Conservation (phyloP, 805 yeast species). For the Candida takata region DNA sequence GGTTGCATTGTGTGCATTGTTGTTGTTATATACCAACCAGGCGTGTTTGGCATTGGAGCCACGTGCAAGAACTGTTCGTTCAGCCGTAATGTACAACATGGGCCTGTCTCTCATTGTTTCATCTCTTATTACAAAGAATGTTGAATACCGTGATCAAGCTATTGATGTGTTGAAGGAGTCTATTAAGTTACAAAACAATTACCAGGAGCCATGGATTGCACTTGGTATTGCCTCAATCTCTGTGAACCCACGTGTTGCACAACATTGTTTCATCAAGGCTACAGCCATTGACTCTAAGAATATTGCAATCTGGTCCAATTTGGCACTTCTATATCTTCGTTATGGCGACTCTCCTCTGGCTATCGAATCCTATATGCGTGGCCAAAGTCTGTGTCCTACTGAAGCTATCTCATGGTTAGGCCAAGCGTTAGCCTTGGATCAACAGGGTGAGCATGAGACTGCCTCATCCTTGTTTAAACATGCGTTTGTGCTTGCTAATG, state of each 20-base stretch:
- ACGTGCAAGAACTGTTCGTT: conserved; percentile 41
- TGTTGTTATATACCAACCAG: conserved; percentile 41
- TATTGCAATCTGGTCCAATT: conserved; percentile 67
- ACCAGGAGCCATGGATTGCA: conserved; percentile 72
- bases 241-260: conserved; percentile 65
- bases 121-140: conserved; percentile 25
- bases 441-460: conserved; percentile 39
- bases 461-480: conserved; percentile 65
- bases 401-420: conserved; percentile 78
- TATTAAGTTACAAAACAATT: conserved; percentile 62
- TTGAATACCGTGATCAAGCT: conserved; percentile 40
- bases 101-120: conserved; percentile 59
- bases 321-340: conserved; percentile 70
- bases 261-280: conserved; percentile 89
- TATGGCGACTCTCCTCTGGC: conserved; percentile 69
- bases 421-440: conserved; percentile 58
- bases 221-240: conserved; percentile 71
- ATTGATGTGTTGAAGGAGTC: conserved; percentile 57
- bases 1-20: conserved; percentile 30
- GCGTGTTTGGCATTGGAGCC: conserved; percentile 36
- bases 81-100: conserved; percentile 58
- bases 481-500: conserved; percentile 71
- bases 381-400: conserved; percentile 79
- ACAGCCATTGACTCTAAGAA: conserved; percentile 61
- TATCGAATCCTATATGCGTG: conserved; percentile 58